Base-by-base conservation (phyloP, 805 yeast species). In the Saccharomyces kudriavzevii region DNA sequence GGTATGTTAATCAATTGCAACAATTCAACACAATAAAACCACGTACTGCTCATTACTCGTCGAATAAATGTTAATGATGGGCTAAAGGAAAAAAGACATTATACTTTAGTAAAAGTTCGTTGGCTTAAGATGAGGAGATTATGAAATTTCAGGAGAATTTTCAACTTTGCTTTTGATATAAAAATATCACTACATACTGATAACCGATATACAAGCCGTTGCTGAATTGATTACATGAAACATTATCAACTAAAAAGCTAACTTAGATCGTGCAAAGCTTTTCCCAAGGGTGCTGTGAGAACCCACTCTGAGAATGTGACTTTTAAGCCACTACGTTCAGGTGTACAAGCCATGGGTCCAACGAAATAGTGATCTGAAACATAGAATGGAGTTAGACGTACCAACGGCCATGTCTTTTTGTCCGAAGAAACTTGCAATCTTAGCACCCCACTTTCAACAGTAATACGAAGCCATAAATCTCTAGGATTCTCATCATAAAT, bases 311-410 rank as follows among this genome's bases (percentile, higher is more conserved):
- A 51, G 27, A 51, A 51, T 13, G 50, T 47, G 26, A 51, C 50
- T 24, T 51, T 24, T 30, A 51, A n/a, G 17, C 53, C 53, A 14
- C 31, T 46, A 17, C 53, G 50, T 26, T 51, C 22, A 45, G 50
- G 53, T 24, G 53, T 47, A 50, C 53, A 51, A 2, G 53, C 45
- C 53, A 51, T 51, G 20, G 53, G 50, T 1, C 53, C 53, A 10
- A 51, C 53, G 4, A 51, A 14, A 27, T 51, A 51, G 45, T 51
- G 35, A 2, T 51, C 45, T 13, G 53, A 47, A 30, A 6, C 13
- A 2, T 22, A 31, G 40, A 47, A 51, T 9, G 53, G 50, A 22
- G 53, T 46, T 24, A 30, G 30, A 30, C 53, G 51, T n/a, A 47
- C 50, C 30, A 51, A 46, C 11, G 51, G 46, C 53, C 50, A 51